A percentile compares a stretch with the other conserved stretches of the same genome.
phyloP scores from a whole-genome alignment of 169 alveolate genomes.

The Theileria orientalis region DNA sequence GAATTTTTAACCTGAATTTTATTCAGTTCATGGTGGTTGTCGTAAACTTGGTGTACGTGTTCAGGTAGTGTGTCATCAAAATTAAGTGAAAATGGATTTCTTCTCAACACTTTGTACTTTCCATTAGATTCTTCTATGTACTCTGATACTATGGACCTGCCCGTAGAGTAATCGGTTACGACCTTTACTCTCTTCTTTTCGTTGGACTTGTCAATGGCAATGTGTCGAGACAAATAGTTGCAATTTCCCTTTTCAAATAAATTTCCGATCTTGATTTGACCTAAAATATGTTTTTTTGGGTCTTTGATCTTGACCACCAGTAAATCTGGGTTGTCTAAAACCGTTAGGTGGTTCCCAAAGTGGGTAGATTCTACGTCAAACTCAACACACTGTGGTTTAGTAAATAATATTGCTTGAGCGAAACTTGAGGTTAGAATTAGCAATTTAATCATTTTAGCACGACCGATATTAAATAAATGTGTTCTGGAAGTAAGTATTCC shows the following conservation, averaged over 20 bases:
- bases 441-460: too few species aligned
- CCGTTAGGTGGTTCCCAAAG: not conserved
- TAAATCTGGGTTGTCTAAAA: not conserved
- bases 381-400: not conserved
- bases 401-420: not conserved
- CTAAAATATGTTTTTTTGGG: constrained; percentile 18
- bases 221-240: constrained; percentile 4
- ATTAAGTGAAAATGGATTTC: constrained; percentile 12
- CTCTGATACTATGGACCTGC: constrained; percentile 1
- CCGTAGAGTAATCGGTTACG: not conserved
- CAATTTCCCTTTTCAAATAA: constrained; percentile 24
- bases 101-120: not conserved
- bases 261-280: constrained; percentile 31
- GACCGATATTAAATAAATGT: constrained; percentile 9
- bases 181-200: constrained; percentile 18
- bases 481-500: too few species aligned
- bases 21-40: not conserved
- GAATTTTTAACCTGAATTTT: constrained; percentile 7
- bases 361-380: not conserved
- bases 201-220: not conserved
- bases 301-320: not conserved
- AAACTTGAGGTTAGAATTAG: not conserved
- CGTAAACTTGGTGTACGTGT: constrained; percentile 15
- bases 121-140: constrained; percentile 4
- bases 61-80: constrained; percentile 14